A percentile compares a stretch with the other conserved stretches of the same genome.
phyloP scores from a whole-genome alignment of 2,329 filamentous ascomycete species.

The Apiospora phragmitis region DNA sequence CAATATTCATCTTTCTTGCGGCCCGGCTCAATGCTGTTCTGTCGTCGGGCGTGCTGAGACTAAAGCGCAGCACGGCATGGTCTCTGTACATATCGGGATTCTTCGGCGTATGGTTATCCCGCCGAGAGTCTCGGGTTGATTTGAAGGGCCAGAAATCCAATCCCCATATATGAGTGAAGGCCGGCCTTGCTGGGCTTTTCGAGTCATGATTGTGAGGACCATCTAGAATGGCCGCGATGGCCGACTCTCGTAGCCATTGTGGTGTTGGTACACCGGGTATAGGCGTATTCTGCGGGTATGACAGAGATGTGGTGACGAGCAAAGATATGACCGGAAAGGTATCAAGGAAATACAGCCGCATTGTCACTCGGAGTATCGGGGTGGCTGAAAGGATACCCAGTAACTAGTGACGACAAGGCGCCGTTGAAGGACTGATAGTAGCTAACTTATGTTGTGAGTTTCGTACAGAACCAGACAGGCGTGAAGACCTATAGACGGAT shows the following conservation, averaged over 20 bases:
- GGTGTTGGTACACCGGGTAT: not conserved
- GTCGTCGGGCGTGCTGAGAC: slow-evolving; percentile 54
- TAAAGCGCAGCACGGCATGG: slow-evolving; percentile 89
- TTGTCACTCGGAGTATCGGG: not conserved
- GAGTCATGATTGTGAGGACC: not conserved
- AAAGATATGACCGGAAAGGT: not conserved
- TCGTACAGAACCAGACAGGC: not conserved
- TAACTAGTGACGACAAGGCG: not conserved
- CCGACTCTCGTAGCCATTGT: not conserved
- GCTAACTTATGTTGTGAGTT: not conserved
- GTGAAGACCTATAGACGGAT: not conserved
- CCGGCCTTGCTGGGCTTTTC: not conserved
- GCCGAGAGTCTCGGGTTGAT: slow-evolving; percentile 20
- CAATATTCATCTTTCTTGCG: slow-evolving; percentile 67
- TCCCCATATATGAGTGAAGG: not conserved
- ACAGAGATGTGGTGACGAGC: not conserved
- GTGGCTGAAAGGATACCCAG: not conserved
- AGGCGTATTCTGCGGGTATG: not conserved
- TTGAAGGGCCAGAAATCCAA: slow-evolving; percentile 17
- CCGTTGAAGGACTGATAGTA: not conserved
- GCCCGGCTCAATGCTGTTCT: slow-evolving; percentile 29
- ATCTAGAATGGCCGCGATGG: not conserved
- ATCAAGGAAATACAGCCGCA: not conserved
- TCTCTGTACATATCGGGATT: slow-evolving; percentile 60
- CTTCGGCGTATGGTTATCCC: slow-evolving; percentile 27